Percentiles rank a stretch among this genome's conserved stretches.
phyloP scores from a whole-genome alignment of 768 basidiomycete genomes.

The Hortiboletus campestris region DNA sequence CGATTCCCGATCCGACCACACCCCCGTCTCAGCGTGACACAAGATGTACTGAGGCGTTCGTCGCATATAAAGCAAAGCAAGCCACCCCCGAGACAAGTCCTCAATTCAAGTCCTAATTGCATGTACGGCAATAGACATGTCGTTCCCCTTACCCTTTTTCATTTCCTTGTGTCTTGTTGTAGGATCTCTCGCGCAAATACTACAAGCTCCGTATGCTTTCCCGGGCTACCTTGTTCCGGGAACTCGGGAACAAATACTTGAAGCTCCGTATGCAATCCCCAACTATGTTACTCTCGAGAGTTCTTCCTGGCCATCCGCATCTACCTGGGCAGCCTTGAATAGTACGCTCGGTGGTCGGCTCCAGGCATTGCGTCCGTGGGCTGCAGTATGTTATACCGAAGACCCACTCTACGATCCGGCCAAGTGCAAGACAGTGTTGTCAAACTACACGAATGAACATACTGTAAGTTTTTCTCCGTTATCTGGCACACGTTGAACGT shows the following conservation, averaged over 20 bases:
- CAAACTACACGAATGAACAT: conserved; percentile 11
- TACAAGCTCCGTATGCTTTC: neutral
- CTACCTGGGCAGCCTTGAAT: conserved; percentile 13
- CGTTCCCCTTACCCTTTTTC: neutral
- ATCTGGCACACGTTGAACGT: too few relatives aligned
- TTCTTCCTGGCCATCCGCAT: conserved; percentile 7
- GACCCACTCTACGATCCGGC: conserved; percentile 4
- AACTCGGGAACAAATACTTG: neutral
- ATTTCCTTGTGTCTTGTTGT: neutral
- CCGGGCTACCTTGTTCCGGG: neutral
- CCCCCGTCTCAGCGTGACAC: neutral
- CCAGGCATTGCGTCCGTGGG: conserved; percentile 15
- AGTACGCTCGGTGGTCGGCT: conserved; percentile 7
- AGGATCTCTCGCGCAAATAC: neutral
- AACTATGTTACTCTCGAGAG: neutral
- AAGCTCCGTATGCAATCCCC: neutral
- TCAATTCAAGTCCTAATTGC: neutral
- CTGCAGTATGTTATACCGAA: conserved; percentile 8
- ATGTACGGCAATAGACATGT: neutral
- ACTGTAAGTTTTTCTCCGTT: neutral
- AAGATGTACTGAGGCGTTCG: too few relatives aligned
- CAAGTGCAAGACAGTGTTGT: conserved; percentile 9
- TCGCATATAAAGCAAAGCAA: neutral
- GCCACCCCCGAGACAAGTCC: neutral
- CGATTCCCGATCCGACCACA: too few relatives aligned